Percentiles rank a stretch among this genome's conserved stretches.
Conservation (phyloP, 129 eudicot genomes). For the Heracleum sosnowskyi region DNA sequence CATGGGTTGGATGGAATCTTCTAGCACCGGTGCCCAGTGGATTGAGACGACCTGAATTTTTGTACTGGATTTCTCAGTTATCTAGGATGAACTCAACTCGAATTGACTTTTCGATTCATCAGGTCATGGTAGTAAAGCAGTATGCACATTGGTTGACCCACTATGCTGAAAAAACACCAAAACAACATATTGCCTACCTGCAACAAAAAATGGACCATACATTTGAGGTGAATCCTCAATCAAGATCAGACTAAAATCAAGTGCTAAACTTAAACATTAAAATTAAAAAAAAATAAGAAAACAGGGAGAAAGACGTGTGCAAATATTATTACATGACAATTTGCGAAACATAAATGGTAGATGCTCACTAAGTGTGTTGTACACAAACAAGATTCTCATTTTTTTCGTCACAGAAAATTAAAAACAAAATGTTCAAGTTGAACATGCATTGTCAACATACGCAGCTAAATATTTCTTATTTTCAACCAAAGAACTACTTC, state of each 20-base stretch:
- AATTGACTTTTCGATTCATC: constrained; percentile 60
- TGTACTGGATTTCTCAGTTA: not conserved
- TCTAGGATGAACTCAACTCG: constrained; percentile 12
- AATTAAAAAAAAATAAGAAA: not conserved
- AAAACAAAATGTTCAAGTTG: not conserved
- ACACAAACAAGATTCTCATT: not conserved
- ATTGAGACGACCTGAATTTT: not conserved
- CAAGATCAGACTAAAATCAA: not conserved
- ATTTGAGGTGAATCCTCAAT: not conserved
- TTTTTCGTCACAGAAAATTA: not conserved
- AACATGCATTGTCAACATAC: not conserved
- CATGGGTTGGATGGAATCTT: not conserved
- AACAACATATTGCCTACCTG: constrained; percentile 95
- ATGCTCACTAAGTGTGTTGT: not conserved
- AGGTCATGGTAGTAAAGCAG: constrained; percentile 80
- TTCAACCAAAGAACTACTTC: not conserved
- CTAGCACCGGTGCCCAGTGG: not conserved
- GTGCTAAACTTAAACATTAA: no score
- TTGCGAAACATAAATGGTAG: not conserved
- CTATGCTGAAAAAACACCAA: constrained; percentile 79
- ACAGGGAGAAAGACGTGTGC: not conserved
- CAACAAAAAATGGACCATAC: not conserved
- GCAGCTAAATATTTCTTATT: not conserved
- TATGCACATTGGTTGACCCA: constrained; percentile 82
- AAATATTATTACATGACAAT: no score